Base-by-base conservation (phyloP, 2,329 filamentous ascomycete species). In the Fusarium subtropicale region DNA sequence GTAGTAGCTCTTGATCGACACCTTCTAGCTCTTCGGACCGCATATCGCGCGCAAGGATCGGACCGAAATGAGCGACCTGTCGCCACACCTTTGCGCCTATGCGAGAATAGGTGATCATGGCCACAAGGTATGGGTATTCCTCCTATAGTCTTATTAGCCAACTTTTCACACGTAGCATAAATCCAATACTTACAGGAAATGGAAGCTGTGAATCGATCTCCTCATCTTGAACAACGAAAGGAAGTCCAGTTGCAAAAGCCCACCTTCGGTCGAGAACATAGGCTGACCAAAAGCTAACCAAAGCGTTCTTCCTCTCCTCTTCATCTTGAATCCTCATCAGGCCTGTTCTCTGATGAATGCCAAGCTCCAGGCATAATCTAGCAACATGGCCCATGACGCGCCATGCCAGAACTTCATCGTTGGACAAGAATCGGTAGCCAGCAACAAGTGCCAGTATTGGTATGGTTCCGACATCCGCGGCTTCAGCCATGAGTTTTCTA, bases 181-280 rank as follows among this genome's bases (percentile, higher is more conserved):
- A 2, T 41, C 10, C 12, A 20, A 1, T 12, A 79, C 86, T 81
- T 82, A 97, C 93, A 30, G 94, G 94, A 74, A 92, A 90, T 3
- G 92, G 93, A 24, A 97, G 81, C 53, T 87, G 86, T 0, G 90
- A 88, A 74, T 97, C 94, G 64, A 97, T 92, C 75, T 97, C 93
- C 18, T 92, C 87, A 74, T 97, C 94, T 69, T 95, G 91, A 36
- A 97, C 84, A 4, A 92, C 90, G 80, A 93, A 97, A 1, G 94
- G 94, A 78, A 97, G 86, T 1, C 94, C 94, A 0, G 92, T 94
- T n/a, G 91, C 92, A 72, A 97, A 93, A 68, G 91, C 93, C 93
- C 93, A 97, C 52, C 94, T 86, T 39, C 93, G 86, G 76, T 97
- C 94, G 39, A 97, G 83, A 6, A 94, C 90, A 75, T 96, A 97